A percentile compares a stretch with the other conserved stretches of the same genome.
phyloP scores from a whole-genome alignment of 371 early-diverging fungal genomes.

The Mucor indicus region DNA sequence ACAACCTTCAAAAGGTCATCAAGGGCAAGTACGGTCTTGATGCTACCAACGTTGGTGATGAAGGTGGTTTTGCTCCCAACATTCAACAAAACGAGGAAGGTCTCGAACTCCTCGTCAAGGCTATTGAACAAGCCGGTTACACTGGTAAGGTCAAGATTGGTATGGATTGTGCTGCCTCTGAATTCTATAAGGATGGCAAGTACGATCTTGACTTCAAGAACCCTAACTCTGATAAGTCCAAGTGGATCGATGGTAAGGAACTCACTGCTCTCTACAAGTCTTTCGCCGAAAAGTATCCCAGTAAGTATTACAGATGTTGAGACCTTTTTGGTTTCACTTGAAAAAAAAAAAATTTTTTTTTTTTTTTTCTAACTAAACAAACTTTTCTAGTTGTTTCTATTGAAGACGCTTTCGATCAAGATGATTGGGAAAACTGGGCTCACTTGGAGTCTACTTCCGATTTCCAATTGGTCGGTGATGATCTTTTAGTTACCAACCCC shows the following conservation, averaged over 20 bases:
- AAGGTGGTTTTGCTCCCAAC: constrained; percentile 99
- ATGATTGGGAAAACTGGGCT: constrained; percentile 95
- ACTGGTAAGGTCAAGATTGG: constrained; percentile 95
- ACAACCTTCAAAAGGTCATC: constrained; percentile 92
- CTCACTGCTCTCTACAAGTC: constrained; percentile 86
- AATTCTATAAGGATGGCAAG: constrained; percentile 95
- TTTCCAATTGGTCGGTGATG: constrained; percentile 98
- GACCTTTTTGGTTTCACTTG: too few relatives aligned
- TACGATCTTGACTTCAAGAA: constrained; percentile 98
- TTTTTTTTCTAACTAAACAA: too few relatives aligned
- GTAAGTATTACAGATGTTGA: too few relatives aligned
- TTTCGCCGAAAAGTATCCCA: constrained; percentile 89
- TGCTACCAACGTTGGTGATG: constrained; percentile 99
- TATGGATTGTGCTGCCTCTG: constrained; percentile 99
- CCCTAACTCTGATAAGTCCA: constrained; percentile 76
- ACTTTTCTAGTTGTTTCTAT: constrained; percentile 96
- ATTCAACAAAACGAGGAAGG: constrained; percentile 97
- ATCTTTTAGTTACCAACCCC: constrained; percentile 98
- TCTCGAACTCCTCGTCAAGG: constrained; percentile 88
- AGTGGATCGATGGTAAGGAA: constrained; percentile 76
- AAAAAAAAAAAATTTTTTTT: too few relatives aligned
- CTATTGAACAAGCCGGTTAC: constrained; percentile 94
- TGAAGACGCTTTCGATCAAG: constrained; percentile 99
- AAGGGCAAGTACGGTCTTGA: constrained; percentile 98
- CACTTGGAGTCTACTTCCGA: constrained; percentile 68